Evolutionary conservation across 768 basidiomycete genomes (phyloP).

Genomic region (Cystobasidiopsis lactophilus): DNA sequence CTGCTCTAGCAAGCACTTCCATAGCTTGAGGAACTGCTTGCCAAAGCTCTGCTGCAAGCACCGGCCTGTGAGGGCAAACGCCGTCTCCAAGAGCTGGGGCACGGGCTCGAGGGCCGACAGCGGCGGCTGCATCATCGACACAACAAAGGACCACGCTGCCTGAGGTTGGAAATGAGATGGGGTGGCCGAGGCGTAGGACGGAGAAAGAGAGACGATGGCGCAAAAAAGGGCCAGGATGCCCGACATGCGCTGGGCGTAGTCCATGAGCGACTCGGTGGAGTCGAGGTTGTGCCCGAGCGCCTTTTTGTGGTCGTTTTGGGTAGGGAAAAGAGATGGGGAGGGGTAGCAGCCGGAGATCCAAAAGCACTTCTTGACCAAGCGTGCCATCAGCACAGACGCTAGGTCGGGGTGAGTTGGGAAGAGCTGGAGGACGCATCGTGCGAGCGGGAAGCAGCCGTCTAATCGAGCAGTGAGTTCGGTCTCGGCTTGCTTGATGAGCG

Average conservation of each 20-base stretch:
- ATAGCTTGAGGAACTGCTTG: conserved; percentile 12
- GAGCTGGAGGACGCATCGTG: conserved; percentile 48
- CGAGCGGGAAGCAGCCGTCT: conserved; percentile 61
- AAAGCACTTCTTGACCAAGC: conserved; percentile 67
- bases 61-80: conserved; percentile 12
- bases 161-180: conserved; percentile 17
- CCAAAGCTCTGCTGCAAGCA: conserved; percentile 11
- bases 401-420: conserved; percentile 39
- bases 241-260: conserved; percentile 44
- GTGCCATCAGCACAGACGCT: conserved; percentile 53
- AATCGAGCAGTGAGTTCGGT: conserved; percentile 78
- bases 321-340: conserved; percentile 31
- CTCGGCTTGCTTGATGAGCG: conserved; percentile 75
- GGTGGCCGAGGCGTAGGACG: conserved; percentile 4
- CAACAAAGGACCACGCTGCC: conserved; percentile 15
- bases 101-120: conserved; percentile 14
- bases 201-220: conserved; percentile 33
- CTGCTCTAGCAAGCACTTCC: conserved; percentile 12
- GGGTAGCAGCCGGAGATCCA: conserved; percentile 58
- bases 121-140: conserved; percentile 10
- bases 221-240: conserved; percentile 78
- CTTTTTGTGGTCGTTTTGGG: conserved; percentile 3
- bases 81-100: conserved; percentile 13
- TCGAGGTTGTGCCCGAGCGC: background rate
- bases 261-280: conserved; percentile 35